Base-by-base conservation (phyloP, 75 land plant species). In the Pinus albicaulis region DNA sequence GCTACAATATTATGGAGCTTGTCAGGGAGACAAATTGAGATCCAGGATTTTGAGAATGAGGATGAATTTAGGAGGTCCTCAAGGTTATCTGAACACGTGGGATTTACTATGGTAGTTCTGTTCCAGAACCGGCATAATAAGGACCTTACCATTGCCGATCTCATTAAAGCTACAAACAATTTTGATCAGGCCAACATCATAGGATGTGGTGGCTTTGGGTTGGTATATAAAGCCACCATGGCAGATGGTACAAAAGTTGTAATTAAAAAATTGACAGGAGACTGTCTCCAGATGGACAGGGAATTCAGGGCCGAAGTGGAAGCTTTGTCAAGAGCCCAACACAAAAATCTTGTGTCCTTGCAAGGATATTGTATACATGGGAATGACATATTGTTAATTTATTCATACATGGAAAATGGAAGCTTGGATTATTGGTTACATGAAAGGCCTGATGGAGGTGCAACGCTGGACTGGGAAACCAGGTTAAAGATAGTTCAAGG, bases 351-450 rank as follows among this genome's bases (percentile, higher is more conserved):
- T 26, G 93, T 91, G 31, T 79, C 87, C 59, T 79, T 91, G 68
- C 89, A 91, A 82, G 93, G 93, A 3, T 91, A 91, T 65, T 91
- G 87, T 63, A 71, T 25, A 19, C 72, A 83, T 70, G 89, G 89
- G 6, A 84, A 74, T 56, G 86, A 91, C 70, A 73, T 89, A 44
- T 71, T 91, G 73, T 79, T 91, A 38, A 84, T 91, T 17, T 91
- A 88, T 77, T 90, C 92, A 7, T 90, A 85, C 83, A 85, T 90
- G 92, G 92, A 90, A 73, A 90, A 90, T 78, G 91, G 93, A 16
- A 91, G 93, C 80, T 79, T 91, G 57, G 93, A 91, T 66, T 89
- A 86, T 65, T 91, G 93, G 93, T 70, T 91, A 34, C 93, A 91
- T 79, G 93, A 91, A 73, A 85, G 84, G 25, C 56, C 78, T 22